Conservation (phyloP, 352 stramenopile genomes). For the Phytopythium helicoides region DNA sequence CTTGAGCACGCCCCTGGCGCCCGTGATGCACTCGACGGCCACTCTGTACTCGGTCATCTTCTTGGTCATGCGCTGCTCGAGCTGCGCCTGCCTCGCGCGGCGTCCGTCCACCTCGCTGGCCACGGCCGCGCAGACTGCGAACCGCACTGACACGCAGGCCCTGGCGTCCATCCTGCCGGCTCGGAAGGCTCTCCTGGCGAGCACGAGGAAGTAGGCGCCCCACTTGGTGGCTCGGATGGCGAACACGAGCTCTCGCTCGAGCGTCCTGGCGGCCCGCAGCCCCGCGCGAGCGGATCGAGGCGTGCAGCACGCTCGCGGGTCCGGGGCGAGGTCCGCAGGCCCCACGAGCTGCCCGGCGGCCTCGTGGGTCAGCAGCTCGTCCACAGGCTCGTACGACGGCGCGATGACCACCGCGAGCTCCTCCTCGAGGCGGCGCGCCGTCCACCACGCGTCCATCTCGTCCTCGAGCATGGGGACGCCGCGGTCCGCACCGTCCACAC, state of each 20-base stretch:
- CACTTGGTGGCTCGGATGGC: slow-evolving; percentile 80
- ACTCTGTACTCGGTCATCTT: slow-evolving; percentile 87
- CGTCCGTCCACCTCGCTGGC: slow-evolving; percentile 39
- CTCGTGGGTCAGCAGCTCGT: slow-evolving; percentile 23
- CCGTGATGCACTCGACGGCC: slow-evolving; percentile 73
- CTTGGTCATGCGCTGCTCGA: slow-evolving; percentile 55
- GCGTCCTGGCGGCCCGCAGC: slow-evolving; percentile 27
- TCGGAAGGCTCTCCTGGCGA: slow-evolving; percentile 35
- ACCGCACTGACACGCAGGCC: slow-evolving; percentile 56
- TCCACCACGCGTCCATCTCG: slow-evolving; percentile 10
- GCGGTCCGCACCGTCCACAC: neutral
- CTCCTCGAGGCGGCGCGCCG: slow-evolving; percentile 1
- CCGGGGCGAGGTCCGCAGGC: slow-evolving; percentile 37
- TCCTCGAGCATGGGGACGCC: slow-evolving; percentile 16
- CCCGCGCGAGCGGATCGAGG: slow-evolving; percentile 21
- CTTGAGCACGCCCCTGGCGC: slow-evolving; percentile 62
- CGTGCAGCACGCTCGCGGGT: slow-evolving; percentile 43
- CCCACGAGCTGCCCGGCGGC: slow-evolving; percentile 1
- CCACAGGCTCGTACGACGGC: slow-evolving; percentile 17
- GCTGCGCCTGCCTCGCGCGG: slow-evolving; percentile 35
- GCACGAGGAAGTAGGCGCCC: slow-evolving; percentile 70
- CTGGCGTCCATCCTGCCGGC: slow-evolving; percentile 21
- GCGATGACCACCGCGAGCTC: slow-evolving; percentile 6
- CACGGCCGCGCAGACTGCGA: slow-evolving; percentile 57
- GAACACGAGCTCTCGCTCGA: slow-evolving; percentile 58